Evolutionary conservation across 2,329 filamentous ascomycete genomes (phyloP), one percentile per base, ranked within the genome.

Genomic region (Calonectria honghensis): DNA sequence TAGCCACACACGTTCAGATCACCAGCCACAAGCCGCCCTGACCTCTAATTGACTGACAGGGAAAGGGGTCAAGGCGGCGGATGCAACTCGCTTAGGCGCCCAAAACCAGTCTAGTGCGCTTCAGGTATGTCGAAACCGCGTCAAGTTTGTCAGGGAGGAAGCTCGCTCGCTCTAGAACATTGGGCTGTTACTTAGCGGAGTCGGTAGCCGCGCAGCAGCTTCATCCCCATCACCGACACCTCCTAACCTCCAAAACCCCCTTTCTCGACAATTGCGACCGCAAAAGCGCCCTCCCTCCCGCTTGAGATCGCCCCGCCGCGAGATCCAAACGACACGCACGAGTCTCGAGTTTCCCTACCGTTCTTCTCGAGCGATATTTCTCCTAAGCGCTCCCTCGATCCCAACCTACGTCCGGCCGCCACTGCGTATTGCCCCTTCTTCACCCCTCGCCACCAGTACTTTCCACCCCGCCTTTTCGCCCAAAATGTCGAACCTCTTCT

Each of bases 401-500:
- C 61, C 59, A 31, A 66, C 51, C 45, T 31, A 31, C 64, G 50
- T 63, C 35, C 35, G 61, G 16, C 70, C 74, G 59, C 76, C 65
- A 39, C 39, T 52, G 29, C 41, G 54, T 37, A 48, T 24, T 41
- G 29, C 50, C 72, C 61, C 57, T 45, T 61, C 73, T 57, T 72
- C 65, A 52, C 74, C 75, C 77, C 76, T 74, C 77, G 76, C 71
- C 24, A 68, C 75, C 75, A 68, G 68, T 71, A 48, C 73, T 73
- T 67, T 20, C 41, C 79, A 78, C 77, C 79, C 78, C 76, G 73
- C 77, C 77, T 78, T 75, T 77, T 70, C 71, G 69, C 73, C 78
- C 79, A 86, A 80, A 82, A 91, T 91, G 90, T 91, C 90, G 80
- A 91, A 91, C 85, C 85, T 91, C 80, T 91, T 91, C 83, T 91